phyloP scores from a whole-genome alignment of 768 basidiomycete species.

The Kwoniella bestiolae region DNA sequence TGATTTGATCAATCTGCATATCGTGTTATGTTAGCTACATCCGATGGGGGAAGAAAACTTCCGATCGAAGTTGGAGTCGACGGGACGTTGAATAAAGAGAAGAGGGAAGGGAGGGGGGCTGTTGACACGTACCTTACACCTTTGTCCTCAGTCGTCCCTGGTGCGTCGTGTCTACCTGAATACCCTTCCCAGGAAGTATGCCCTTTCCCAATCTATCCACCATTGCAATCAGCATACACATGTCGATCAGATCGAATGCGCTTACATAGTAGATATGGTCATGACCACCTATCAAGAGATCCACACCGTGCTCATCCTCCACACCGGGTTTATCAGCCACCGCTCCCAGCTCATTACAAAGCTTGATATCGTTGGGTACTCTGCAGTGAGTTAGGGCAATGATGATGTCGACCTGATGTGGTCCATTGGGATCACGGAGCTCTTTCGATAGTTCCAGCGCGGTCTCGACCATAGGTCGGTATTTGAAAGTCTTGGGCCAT shows the following conservation, averaged over 20 bases:
- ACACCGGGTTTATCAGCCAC: constrained; percentile 60
- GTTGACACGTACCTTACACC: constrained; percentile 34
- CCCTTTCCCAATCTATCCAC: constrained; percentile 50
- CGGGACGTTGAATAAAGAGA: too few relatives aligned
- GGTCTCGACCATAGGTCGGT: constrained; percentile 73
- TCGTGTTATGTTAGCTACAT: neutral
- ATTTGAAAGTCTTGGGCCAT: constrained; percentile 80
- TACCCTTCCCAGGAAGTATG: constrained; percentile 52
- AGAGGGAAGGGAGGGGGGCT: neutral
- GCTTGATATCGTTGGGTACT: constrained; percentile 60
- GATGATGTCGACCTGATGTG: constrained; percentile 75
- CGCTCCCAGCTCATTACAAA: constrained; percentile 54
- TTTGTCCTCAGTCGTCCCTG: constrained; percentile 46
- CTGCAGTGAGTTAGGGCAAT: constrained; percentile 84
- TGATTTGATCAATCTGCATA: constrained; percentile 67
- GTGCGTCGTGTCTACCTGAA: constrained; percentile 37
- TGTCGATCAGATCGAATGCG: too few relatives aligned
- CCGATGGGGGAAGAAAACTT: too few relatives aligned
- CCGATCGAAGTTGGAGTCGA: too few relatives aligned
- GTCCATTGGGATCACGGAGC: constrained; percentile 72
- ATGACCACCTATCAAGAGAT: constrained; percentile 83
- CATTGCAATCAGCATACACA: neutral
- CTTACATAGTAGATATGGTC: constrained; percentile 64
- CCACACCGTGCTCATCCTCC: constrained; percentile 71
- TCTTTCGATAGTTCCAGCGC: constrained; percentile 72